Base-by-base conservation (phyloP, 148 eudicot species). In the Cornus suecica region DNA sequence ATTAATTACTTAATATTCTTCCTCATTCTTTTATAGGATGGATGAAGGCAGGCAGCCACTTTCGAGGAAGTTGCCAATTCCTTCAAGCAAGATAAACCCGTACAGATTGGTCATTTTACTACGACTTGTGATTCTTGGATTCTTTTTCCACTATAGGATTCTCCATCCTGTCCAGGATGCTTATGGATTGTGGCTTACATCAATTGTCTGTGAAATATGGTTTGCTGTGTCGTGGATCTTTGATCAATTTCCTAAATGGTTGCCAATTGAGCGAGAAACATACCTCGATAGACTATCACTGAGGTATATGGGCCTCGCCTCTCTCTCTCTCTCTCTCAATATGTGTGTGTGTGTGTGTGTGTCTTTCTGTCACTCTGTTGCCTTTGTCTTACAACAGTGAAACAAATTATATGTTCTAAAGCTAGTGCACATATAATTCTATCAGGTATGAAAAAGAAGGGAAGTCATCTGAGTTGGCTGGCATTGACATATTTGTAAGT, bases 11-110 rank as follows among this genome's bases (percentile, higher is more conserved):
- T 15, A 54, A 20, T 13, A 8, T 73, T 51, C 1, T 0, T 70
- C 27, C 52, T 60, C 76, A 74, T 26, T 76, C 60, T 73, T 28
- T 37, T 80, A 69, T 76, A 96, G 99, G 91, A 90, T 86, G 97
- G 99, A 96, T 81, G 98, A 93, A 87, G 99, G 99, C 61, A 90
- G 99, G 84, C 99, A 96, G 74, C 98, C 98, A 69, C 90, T 96
- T 30, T 93, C 98, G 15, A 90, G 99, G 84, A 96, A 96, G 85
- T 48, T 87, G 73, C 99, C 98, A 10, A 86, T 96, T 76, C 80
- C 97, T 66, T 93, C 99, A 66, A 96, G 99, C 97, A 96, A 66
- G 88, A 93, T 96, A 81, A 96, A 81, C 78, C 99, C 99, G 34
- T 96, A 96, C 86, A 84, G 99, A 75, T 83, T 96, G 60, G 69